Evolutionary conservation across 306 rosid species (phyloP).

Genomic region (Dryas octopetala): DNA sequence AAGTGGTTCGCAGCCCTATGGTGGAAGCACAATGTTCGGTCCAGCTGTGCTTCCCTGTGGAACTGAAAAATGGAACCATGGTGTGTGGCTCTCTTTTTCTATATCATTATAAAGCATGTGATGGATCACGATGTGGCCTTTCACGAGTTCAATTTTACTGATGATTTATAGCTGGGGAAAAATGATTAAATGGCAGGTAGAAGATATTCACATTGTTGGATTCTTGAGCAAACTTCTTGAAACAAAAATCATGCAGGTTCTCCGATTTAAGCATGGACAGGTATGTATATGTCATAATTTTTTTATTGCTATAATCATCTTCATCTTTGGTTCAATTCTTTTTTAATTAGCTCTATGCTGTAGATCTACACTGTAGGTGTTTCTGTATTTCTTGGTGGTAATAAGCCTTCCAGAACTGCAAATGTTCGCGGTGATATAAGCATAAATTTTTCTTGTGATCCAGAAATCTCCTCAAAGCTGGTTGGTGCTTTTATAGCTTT

Average conservation of each 20-base stretch:
- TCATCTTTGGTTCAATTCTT: constrained; percentile 25
- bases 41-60: constrained; percentile 89
- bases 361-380: constrained; percentile 88
- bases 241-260: constrained; percentile 88
- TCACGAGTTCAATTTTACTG: constrained; percentile 19
- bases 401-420: constrained; percentile 83
- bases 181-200: constrained; percentile 58
- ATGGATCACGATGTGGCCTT: constrained; percentile 8
- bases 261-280: constrained; percentile 95
- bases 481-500: constrained; percentile 39
- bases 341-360: constrained; percentile 35
- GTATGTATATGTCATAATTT: constrained; percentile 34
- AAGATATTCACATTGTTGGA: constrained; percentile 85
- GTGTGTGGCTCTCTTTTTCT: constrained; percentile 37
- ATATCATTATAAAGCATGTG: constrained; percentile 19
- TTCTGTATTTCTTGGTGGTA: constrained; percentile 92
- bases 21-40: constrained; percentile 97
- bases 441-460: constrained; percentile 93
- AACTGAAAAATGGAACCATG: constrained; percentile 83
- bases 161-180: constrained; percentile 20
- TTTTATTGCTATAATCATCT: constrained; percentile 18
- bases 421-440: constrained; percentile 87
- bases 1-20: constrained; percentile 89
- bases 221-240: constrained; percentile 94
- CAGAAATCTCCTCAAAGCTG: constrained; percentile 88